Percentiles rank a stretch among this genome's conserved stretches.
phyloP scores from a whole-genome alignment of 2,329 filamentous ascomycete genomes.

The Neopestalotiopsis clavispora region DNA sequence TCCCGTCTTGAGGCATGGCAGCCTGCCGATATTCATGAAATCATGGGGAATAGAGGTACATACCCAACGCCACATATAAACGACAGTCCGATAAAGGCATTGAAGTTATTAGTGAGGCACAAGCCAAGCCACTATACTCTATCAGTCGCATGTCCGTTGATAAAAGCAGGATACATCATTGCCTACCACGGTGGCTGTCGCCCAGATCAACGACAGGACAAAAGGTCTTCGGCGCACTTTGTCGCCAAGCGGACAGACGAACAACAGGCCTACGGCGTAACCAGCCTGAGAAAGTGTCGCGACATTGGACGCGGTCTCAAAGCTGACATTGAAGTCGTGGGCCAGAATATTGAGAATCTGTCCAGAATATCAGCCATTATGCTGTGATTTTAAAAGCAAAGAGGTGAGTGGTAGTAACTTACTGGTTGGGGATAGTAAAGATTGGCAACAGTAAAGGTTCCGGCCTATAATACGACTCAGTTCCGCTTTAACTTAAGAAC shows the following conservation, averaged over 20 bases:
- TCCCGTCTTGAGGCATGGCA: neutral
- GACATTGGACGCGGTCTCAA: conserved; percentile 62
- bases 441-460: conserved; percentile 70
- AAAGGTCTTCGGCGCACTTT: conserved; percentile 63
- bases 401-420: neutral
- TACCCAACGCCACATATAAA: conserved; percentile 60
- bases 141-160: neutral
- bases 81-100: conserved; percentile 64
- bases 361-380: neutral
- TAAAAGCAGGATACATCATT: neutral
- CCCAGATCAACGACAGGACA: conserved; percentile 63
- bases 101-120: conserved; percentile 63
- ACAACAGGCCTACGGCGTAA: conserved; percentile 68
- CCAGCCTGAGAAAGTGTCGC: conserved; percentile 73
- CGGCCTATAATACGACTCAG: conserved; percentile 31
- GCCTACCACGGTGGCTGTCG: conserved; percentile 65
- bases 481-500: neutral
- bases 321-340: conserved; percentile 63
- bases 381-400: neutral
- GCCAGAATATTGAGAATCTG: conserved; percentile 68
- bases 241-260: conserved; percentile 71
- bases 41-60: conserved; percentile 41
- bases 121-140: conserved; percentile 58
- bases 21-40: neutral
- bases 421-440: conserved; percentile 70